Conservation (phyloP, 2,329 filamentous ascomycete species). For the Botrytis aclada region DNA sequence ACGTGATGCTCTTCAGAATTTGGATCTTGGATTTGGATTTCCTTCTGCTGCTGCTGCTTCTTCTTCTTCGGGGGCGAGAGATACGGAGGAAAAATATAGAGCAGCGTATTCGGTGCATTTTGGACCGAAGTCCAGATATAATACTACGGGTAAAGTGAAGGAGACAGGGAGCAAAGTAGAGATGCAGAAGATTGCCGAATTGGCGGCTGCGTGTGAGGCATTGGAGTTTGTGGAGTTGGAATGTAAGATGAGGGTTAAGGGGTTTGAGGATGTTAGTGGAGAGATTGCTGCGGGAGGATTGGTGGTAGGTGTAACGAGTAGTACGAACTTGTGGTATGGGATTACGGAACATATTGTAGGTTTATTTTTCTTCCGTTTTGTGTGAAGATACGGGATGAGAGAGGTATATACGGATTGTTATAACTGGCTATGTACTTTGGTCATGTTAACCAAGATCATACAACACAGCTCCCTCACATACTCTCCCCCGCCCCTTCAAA, state of each 20-base stretch:
- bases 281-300: neutral
- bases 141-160: constrained; percentile 9
- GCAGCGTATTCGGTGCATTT: constrained; percentile 5
- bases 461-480: too few relatives aligned
- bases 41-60: neutral
- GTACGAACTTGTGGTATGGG: constrained; percentile 20
- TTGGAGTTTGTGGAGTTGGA: constrained; percentile 18
- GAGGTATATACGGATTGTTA: neutral
- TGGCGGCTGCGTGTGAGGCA: constrained; percentile 8
- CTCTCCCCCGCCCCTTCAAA: neutral
- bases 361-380: neutral
- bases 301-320: constrained; percentile 8
- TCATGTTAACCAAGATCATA: neutral
- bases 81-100: neutral
- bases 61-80: neutral
- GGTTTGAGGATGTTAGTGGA: constrained; percentile 12
- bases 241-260: neutral
- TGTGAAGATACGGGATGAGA: too few relatives aligned
- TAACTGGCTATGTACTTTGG: neutral
- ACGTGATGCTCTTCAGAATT: neutral
- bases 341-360: constrained; percentile 18
- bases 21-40: neutral
- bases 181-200: constrained; percentile 17
- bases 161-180: neutral
- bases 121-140: constrained; percentile 7